Conservation (phyloP, 345 rosid genomes). For the Brassica incana region DNA sequence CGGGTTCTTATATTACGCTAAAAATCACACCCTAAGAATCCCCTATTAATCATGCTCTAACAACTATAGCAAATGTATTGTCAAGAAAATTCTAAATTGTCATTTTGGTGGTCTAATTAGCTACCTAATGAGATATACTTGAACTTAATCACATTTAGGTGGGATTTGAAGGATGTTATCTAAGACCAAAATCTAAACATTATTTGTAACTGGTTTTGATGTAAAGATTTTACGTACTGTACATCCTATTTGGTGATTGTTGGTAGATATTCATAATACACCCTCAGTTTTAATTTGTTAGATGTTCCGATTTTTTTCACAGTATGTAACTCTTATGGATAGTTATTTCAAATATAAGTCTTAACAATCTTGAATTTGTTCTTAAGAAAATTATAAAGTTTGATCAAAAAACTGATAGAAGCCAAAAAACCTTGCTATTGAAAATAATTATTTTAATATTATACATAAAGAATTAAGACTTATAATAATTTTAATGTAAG, state of each 20-base stretch:
- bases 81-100: not conserved
- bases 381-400: not conserved
- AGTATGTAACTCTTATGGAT: not conserved
- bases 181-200: not conserved
- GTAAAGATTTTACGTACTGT: not conserved
- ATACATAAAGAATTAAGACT: not conserved
- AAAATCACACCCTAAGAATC: no score
- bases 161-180: not conserved
- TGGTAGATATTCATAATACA: not conserved
- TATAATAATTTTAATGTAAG: not conserved
- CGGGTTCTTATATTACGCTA: no score
- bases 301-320: not conserved
- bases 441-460: not conserved
- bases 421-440: not conserved
- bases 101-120: slow-evolving; percentile 3
- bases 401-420: not conserved
- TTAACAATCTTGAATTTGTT: not conserved
- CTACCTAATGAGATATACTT: slow-evolving; percentile 10
- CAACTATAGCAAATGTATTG: slow-evolving; percentile 4
- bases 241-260: not conserved
- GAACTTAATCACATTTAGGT: not conserved
- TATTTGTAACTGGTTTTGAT: not conserved
- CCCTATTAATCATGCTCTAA: not conserved
- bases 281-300: not conserved
- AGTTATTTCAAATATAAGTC: not conserved